Conservation (phyloP, 768 basidiomycete genomes). For the Zangia roseola region DNA sequence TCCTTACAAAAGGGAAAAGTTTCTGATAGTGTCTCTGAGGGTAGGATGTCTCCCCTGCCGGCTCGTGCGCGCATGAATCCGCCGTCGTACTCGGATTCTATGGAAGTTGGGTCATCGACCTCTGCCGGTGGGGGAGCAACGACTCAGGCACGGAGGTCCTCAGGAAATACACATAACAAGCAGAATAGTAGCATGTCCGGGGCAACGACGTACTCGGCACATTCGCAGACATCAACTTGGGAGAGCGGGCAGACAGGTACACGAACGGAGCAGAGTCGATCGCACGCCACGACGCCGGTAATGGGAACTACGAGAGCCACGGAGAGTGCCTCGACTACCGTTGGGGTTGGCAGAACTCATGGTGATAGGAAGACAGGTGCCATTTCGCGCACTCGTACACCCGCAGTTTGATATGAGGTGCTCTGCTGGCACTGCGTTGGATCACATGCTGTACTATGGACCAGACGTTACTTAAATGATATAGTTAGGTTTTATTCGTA, state of each 20-base stretch:
- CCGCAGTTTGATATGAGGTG: slow-evolving; percentile 16
- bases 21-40: slow-evolving; percentile 5
- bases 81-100: slow-evolving; percentile 22
- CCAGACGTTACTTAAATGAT: too few species aligned
- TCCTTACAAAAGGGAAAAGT: neutral
- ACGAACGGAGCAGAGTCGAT: neutral
- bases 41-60: neutral
- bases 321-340: neutral
- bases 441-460: too few species aligned
- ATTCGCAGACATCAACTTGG: slow-evolving; percentile 6
- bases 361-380: neutral
- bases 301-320: neutral
- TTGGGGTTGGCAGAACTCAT: neutral
- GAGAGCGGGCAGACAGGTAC: neutral
- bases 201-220: slow-evolving; percentile 6
- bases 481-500: too few species aligned
- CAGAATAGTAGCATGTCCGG: slow-evolving; percentile 6
- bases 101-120: neutral
- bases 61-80: slow-evolving; percentile 26
- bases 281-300: neutral
- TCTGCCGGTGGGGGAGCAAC: neutral
- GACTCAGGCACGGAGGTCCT: neutral
- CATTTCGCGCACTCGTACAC: neutral
- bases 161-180: slow-evolving; percentile 2
- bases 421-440: too few species aligned